Evolutionary conservation across 1,284 basidiomycete species (phyloP).

Genomic region (Veloboletus limbatus): DNA sequence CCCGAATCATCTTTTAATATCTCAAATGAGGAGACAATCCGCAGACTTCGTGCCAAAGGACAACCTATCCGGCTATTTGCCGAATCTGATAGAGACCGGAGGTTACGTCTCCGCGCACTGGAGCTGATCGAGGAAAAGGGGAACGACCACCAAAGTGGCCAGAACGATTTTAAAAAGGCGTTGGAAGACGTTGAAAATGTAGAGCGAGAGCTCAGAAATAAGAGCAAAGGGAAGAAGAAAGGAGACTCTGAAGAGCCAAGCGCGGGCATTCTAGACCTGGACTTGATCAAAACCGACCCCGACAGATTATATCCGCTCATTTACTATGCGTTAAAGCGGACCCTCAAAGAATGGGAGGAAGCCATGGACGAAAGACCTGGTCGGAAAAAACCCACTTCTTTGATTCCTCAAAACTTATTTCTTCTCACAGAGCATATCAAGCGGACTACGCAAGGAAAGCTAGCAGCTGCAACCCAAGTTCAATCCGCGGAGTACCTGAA

Average conservation of each 20-base stretch:
- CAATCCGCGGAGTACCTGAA: constrained; percentile 97
- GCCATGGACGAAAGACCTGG: constrained; percentile 90
- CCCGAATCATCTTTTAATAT: constrained; percentile 79
- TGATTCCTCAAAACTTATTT: constrained; percentile 6
- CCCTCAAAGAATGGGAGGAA: constrained; percentile 94
- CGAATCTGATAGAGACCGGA: constrained; percentile 91
- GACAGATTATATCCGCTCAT: constrained; percentile 97
- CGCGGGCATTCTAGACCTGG: constrained; percentile 69
- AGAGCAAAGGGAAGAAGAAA: constrained; percentile 65
- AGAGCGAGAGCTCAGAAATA: constrained; percentile 67
- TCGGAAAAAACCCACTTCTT: constrained; percentile 25
- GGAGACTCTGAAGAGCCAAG: constrained; percentile 49
- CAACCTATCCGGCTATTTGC: constrained; percentile 96
- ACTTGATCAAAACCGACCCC: constrained; percentile 87
- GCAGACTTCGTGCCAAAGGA: constrained; percentile 84
- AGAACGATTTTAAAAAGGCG: constrained; percentile 95
- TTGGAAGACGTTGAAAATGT: constrained; percentile 88
- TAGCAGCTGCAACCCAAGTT: constrained; percentile 92
- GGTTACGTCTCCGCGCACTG: constrained; percentile 85
- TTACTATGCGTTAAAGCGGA: constrained; percentile 92
- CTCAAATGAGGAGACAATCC: constrained; percentile 89
- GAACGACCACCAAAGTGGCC: constrained; percentile 69
- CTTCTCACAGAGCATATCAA: constrained; percentile 64
- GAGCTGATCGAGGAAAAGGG: constrained; percentile 92
- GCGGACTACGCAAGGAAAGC: constrained; percentile 86